phyloP scores from a whole-genome alignment of 108 stramenopile genomes.

The Hondaea fermentalgiana region DNA sequence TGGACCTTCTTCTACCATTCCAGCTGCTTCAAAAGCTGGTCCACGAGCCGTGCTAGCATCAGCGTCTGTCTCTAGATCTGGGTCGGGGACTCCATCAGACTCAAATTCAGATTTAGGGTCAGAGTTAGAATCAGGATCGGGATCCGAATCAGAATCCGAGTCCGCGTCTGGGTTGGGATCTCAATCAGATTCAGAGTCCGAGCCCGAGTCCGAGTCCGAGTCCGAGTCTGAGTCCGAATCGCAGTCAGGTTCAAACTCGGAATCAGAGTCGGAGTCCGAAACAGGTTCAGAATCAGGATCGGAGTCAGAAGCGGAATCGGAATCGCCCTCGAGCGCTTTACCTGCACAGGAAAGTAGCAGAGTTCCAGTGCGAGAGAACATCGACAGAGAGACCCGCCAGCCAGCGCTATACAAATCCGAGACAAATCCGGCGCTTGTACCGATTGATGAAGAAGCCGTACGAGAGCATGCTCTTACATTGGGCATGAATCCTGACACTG shows the following conservation, averaged over 20 bases:
- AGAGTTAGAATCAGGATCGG: not conserved
- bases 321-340: too few species aligned
- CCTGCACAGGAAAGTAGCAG: too few species aligned
- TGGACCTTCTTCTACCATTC: too few species aligned
- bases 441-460: not conserved
- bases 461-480: not conserved
- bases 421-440: not conserved
- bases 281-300: not conserved
- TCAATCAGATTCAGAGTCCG: not conserved
- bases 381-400: too few species aligned
- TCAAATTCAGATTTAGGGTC: too few species aligned
- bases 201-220: not conserved
- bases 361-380: too few species aligned
- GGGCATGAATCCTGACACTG: not conserved
- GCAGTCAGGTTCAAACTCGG: not conserved
- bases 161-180: not conserved
- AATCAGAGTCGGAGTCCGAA: not conserved
- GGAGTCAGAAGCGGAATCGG: not conserved
- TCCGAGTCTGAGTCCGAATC: not conserved
- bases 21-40: too few species aligned
- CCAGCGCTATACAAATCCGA: too few species aligned
- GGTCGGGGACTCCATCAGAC: too few species aligned
- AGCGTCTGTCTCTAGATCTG: too few species aligned
- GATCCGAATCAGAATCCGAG: not conserved
- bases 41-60: too few species aligned